Base-by-base conservation (phyloP, 1,284 basidiomycete species). In the Malassezia globosa region DNA sequence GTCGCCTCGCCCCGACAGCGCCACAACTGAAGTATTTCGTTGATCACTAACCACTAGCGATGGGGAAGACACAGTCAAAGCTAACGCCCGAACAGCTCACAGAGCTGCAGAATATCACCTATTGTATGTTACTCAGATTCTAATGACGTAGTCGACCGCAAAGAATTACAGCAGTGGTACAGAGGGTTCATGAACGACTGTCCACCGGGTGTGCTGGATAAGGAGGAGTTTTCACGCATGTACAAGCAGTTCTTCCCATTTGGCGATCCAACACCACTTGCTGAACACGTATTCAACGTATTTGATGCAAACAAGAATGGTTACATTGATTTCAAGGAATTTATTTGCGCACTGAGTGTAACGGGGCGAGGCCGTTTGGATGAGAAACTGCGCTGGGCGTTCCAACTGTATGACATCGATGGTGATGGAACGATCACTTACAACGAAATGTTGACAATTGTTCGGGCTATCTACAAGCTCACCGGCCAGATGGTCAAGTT, bases 191-290 rank as follows among this genome's bases (percentile, higher is more conserved):
- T 92, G 70, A 96, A 92, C 75, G 94, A 99, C 75, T 99, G 94
- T 73, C 94, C 94, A 0, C 86, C 87, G 4, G 94, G 94, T 37
- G 85, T 89, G 64, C 81, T 99, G 62, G 87, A 96, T 79, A 94
- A 89, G 78, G 78, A 81, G 47, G 92, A 94, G 73, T 99, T 99
- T 75, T 81, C 84, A 69, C 84, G 86, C 73, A 97, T 99, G 79
- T 99, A 97, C 80, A 89, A 92, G 72, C 92, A 97, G 48, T 73
- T 97, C 83, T 96, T 96, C 78, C 92, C 92, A 21, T 99, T 99
- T 68, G 94, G 94, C 51, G 94, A 99, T 73, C 92, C 94, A 4
- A 82, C 78, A 50, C 86, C 94, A 72, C 97, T 99, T 66, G 89
- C 94, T 39, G 88, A 96, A 74, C 94, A 94, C 72, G 94, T 99